Evolutionary conservation across 805 yeast species (phyloP).

Genomic region (Zygosaccharomyces siamensis): DNA sequence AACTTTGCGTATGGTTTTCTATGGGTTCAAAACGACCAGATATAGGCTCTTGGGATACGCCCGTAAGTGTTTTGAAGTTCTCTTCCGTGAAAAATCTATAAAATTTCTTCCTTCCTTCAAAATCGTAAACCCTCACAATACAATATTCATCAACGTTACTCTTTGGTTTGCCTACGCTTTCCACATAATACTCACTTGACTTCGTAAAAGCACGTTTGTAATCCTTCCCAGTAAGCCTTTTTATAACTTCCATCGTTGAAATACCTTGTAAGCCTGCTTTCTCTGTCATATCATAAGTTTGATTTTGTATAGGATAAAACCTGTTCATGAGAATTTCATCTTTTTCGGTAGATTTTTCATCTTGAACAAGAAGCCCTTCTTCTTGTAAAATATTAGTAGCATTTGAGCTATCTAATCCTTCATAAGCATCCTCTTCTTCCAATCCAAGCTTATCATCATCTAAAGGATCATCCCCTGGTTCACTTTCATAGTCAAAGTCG

Average conservation of each 20-base stretch:
- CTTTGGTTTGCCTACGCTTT: conserved; percentile 35
- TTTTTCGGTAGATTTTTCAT: conserved; percentile 9
- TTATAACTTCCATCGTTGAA: conserved; percentile 52
- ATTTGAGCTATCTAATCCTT: conserved; percentile 28
- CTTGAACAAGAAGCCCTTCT: conserved; percentile 25
- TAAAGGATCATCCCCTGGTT: conserved; percentile 23
- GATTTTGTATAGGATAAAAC: conserved; percentile 61
- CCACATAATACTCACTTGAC: conserved; percentile 46
- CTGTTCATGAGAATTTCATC: conserved; percentile 38
- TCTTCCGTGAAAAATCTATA: conserved; percentile 56
- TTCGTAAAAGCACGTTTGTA: conserved; percentile 50
- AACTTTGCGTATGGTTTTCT: conserved; percentile 9
- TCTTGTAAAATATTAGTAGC: conserved; percentile 29
- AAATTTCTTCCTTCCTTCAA: conserved; percentile 67
- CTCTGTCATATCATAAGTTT: conserved; percentile 48
- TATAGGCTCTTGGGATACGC: conserved; percentile 8
- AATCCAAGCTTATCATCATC: conserved; percentile 29
- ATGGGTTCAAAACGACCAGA: neutral
- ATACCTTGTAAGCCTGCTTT: conserved; percentile 46
- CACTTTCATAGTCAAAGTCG: conserved; percentile 26
- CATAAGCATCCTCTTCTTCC: conserved; percentile 33
- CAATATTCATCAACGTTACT: conserved; percentile 32
- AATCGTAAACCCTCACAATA: conserved; percentile 61
- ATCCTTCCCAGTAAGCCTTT: conserved; percentile 48
- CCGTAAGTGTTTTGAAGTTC: conserved; percentile 35